phyloP scores from a whole-genome alignment of 169 alveolate species.

The Perkinsus olseni region DNA sequence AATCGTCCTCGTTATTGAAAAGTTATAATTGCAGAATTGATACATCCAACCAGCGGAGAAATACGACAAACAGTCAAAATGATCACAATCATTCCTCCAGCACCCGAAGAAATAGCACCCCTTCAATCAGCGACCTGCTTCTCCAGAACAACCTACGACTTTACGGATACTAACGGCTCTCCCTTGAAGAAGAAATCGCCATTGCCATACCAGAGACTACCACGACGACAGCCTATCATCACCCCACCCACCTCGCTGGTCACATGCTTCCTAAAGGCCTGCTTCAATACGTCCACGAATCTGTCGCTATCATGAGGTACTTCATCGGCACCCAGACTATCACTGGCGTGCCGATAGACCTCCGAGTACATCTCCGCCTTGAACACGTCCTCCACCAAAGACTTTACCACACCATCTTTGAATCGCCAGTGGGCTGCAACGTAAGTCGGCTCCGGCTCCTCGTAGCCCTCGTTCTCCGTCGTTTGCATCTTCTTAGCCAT shows the following conservation, averaged over 20 bases:
- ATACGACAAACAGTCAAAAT: too few relatives aligned
- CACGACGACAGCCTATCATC: too few relatives aligned
- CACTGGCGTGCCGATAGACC: not conserved
- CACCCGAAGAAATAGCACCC: too few relatives aligned
- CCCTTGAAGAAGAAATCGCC: too few relatives aligned
- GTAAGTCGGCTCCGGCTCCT: not conserved
- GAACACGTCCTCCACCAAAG: not conserved
- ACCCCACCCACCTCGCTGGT: not conserved
- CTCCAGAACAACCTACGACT: too few relatives aligned
- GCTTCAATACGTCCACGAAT: not conserved
- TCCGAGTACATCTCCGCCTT: not conserved
- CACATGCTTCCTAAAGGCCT: not conserved
- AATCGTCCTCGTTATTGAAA: too few relatives aligned
- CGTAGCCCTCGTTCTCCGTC: not conserved
- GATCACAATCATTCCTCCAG: too few relatives aligned
- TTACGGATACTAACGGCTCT: too few relatives aligned
- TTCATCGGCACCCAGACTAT: not conserved
- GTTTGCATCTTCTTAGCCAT: not conserved
- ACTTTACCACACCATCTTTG: not conserved
- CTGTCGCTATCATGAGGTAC: not conserved
- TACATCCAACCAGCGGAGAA: too few relatives aligned
- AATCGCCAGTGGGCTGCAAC: not conserved
- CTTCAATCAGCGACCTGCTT: too few relatives aligned
- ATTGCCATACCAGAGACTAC: too few relatives aligned
- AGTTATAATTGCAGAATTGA: too few relatives aligned